A percentile compares a stretch with the other conserved stretches of the same genome.
phyloP scores from a whole-genome alignment of 1,284 basidiomycete species.

The Boletellus deceptivus region DNA sequence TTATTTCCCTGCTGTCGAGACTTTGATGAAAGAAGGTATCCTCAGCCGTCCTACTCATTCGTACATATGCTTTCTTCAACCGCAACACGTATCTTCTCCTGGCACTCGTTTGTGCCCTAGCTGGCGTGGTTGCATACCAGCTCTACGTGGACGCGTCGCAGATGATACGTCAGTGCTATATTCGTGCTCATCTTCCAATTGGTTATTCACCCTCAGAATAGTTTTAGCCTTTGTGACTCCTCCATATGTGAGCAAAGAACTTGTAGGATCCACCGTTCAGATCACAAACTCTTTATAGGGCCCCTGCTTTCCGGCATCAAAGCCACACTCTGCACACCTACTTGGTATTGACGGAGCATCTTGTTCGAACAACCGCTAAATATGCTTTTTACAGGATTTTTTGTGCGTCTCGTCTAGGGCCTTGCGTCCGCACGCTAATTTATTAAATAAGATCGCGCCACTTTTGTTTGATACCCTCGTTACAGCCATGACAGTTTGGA shows the following conservation, averaged over 20 bases:
- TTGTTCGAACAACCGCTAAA: conserved; percentile 12
- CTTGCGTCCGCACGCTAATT: conserved; percentile 2
- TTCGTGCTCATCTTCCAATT: not conserved
- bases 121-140: conserved; percentile 73
- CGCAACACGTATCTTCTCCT: conserved; percentile 63
- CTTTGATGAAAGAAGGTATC: conserved; percentile 18
- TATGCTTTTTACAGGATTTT: conserved; percentile 51
- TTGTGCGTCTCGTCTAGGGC: conserved; percentile 44
- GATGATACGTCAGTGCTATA: conserved; percentile 59
- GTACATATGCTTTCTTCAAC: conserved; percentile 82
- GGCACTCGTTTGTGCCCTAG: conserved; percentile 58
- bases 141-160: conserved; percentile 73
- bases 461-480: conserved; percentile 75
- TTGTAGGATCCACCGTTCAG: not conserved
- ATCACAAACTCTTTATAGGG: conserved; percentile 39
- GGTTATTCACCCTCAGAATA: conserved; percentile 31
- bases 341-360: conserved; percentile 48
- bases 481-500: conserved; percentile 73
- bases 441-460: conserved; percentile 59
- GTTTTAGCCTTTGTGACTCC: conserved; percentile 67
- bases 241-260: conserved; percentile 47
- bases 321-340: conserved; percentile 74
- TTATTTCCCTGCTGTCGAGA: not conserved
- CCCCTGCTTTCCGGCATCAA: conserved; percentile 74
- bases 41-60: conserved; percentile 69